Base-by-base conservation (phyloP, 225 moss, liverwort and hornwort species). In the Ulota crispa region DNA sequence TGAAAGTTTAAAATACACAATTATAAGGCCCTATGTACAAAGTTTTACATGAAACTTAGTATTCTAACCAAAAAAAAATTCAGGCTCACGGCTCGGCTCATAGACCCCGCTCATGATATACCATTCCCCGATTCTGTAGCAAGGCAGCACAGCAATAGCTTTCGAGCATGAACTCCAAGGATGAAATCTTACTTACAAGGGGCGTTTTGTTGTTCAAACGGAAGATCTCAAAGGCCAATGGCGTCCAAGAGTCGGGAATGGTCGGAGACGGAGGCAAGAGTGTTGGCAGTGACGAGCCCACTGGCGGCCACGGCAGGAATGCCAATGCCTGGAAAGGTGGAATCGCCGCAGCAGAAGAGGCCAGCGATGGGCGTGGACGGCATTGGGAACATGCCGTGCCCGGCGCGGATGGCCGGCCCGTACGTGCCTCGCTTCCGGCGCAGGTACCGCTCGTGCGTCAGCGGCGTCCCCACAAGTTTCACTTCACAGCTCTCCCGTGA, bases 301-400 rank as follows among this genome's bases (percentile, higher is more conserved):
- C 95, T 95, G 23, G 97, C 94, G 55, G 97, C 95, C n/a, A 98
- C 97, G 24, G 97, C 94, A 21, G 97, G 97, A 47, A 98, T 93
- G 18, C 95, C 95, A 75, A 98, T 95, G 23, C 95, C 94, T 34
- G 97, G 95, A 39, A 98, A 98, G 18, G 86, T 90, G 47, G 97
- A 98, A 72, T 95, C 97, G 9, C 97, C 97, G 26, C 95, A 98
- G 52, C 97, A 98, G 71, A 73, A 88, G 79, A 98, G 87, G 55
- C 92, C 88, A 47, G 78, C 76, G 73, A 98, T 81, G 31, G 95
- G 88, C 39, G 95, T 98, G 59, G 87, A 81, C 52, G 95, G 93
- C 86, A 89, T 87, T 8, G 97, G 97, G 47, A 98, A 98, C 72
- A 88, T 67, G 24, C 89, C 89, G 43, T 91, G 87, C 15, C 97